Evolutionary conservation across 352 stramenopile species (phyloP).

Genomic region (Pythium aristosporum): DNA sequence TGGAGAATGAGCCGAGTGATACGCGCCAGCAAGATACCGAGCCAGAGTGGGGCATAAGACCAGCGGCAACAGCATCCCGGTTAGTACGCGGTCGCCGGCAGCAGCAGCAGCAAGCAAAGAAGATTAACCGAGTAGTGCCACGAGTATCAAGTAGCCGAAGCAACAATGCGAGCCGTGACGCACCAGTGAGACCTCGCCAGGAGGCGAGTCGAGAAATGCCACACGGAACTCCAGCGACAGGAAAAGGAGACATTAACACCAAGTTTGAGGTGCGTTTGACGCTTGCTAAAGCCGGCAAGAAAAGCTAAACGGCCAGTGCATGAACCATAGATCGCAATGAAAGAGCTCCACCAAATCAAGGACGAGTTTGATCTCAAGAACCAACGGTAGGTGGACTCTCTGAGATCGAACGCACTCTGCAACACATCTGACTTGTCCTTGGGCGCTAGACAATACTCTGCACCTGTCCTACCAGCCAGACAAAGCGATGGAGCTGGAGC

Average conservation of each 20-base stretch:
- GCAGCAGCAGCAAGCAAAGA: neutral
- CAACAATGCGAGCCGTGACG: neutral
- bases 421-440: neutral
- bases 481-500: neutral
- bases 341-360: constrained; percentile 53
- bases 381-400: constrained; percentile 25
- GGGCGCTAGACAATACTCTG: constrained; percentile 1
- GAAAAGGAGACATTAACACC: constrained; percentile 34
- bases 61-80: neutral
- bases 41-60: neutral
- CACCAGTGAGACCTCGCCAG: neutral
- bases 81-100: constrained; percentile 12
- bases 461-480: neutral
- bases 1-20: neutral
- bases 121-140: neutral
- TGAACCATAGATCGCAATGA: constrained; percentile 38
- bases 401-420: neutral
- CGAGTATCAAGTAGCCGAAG: neutral
- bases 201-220: neutral
- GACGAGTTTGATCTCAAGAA: constrained; percentile 36
- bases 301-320: neutral
- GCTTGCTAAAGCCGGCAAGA: neutral
- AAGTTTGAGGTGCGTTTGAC: constrained; percentile 41
- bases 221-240: neutral
- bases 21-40: neutral